Evolutionary conservation across 495 filamentous ascomycete genomes (phyloP), one percentile per base, ranked within the genome.

Genomic region (Cryomyces antarcticus): DNA sequence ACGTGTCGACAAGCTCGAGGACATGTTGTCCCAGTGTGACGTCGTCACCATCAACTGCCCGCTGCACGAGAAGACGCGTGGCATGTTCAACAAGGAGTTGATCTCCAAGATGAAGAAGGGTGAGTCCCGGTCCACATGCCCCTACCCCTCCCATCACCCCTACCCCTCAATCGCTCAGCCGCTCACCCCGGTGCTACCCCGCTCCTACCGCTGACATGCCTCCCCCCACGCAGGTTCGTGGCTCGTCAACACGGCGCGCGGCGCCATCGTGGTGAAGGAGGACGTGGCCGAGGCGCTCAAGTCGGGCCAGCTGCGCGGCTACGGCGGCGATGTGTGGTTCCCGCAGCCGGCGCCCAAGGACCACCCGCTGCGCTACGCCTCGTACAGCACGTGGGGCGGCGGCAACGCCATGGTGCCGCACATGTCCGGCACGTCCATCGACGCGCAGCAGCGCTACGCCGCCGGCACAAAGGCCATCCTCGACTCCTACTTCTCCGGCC

Each of bases 11-110:
- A 68, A 57, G 54, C 75, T 97, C 51, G 88, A 95, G 71, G 89
- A 97, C 65, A 80, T 97, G 77, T 66, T 97, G 44, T 70, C 72
- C 43, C 86, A 95, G 72, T 95, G 87, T 63, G 89, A 97, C 52
- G 82, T 97, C 36, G 89, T 97, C 56, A 97, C 89, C 55, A 96
- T 97, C 66, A 97, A 97, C 75, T 95, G 88, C 75, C 89, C 89
- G 47, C 74, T 97, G 49, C 89, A 97, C 67, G 89, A 95, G 72
- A 92, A 89, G 72, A 97, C 89, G 38, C 70, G 72, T 30, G 89
- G 89, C 49, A 60, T 97, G 52, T 97, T 97, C 72, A 94, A 95
- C 74, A 96, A 96, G 80, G 84, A 95, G n/a, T 72, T 97, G 48
- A 93, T 97, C 55, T 72, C 79, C 54, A 95, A 95, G 82, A 97